These are phyloP conservation scores for Zymoseptoria passerinii DNA, from an alignment of 2,329 filamentous ascomycete species.

Conservation along the genomic window DNA sequence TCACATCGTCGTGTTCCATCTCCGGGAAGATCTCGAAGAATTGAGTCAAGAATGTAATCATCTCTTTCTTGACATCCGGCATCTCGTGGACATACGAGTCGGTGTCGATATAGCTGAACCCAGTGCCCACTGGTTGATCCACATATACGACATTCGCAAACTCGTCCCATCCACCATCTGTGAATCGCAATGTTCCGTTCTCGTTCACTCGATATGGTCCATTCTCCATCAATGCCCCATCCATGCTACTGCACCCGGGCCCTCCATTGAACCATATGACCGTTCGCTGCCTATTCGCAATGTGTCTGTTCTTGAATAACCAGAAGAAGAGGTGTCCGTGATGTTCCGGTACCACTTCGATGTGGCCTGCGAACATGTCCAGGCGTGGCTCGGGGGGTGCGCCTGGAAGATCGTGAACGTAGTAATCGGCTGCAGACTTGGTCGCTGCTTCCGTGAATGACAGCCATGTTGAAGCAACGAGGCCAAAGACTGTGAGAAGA, in stretches of 20 bases:
- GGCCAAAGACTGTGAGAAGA: constrained; percentile 2
- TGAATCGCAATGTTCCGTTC: constrained; percentile 62
- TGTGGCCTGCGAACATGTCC: constrained; percentile 98
- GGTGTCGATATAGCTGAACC: constrained; percentile 90
- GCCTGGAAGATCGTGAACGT: constrained; percentile 75
- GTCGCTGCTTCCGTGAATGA: constrained; percentile 30
- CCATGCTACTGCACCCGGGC: constrained; percentile 93
- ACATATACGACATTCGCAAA: constrained; percentile 96
- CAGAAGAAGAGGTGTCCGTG: constrained; percentile 98
- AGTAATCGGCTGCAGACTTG: constrained; percentile 76
- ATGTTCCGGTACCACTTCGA: constrained; percentile 75
- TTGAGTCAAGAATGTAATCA: constrained; percentile 80
- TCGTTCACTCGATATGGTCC: constrained; percentile 84
- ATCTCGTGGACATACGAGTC: constrained; percentile 80
- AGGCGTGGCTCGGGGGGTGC: constrained; percentile 63
- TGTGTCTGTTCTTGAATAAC: constrained; percentile 93
- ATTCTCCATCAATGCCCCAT: constrained; percentile 92
- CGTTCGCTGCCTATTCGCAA: constrained; percentile 81
- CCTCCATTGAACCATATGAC: constrained; percentile 97
- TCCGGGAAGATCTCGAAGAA: constrained; percentile 88
- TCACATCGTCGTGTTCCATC: constrained; percentile 82
- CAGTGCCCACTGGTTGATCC: constrained; percentile 92
- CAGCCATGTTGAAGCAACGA: constrained; percentile 14
- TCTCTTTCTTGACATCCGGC: constrained; percentile 80
- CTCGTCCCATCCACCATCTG: constrained; percentile 97